Evolutionary conservation across 495 filamentous ascomycete species (phyloP).

Genomic region (Glonium stellatum): DNA sequence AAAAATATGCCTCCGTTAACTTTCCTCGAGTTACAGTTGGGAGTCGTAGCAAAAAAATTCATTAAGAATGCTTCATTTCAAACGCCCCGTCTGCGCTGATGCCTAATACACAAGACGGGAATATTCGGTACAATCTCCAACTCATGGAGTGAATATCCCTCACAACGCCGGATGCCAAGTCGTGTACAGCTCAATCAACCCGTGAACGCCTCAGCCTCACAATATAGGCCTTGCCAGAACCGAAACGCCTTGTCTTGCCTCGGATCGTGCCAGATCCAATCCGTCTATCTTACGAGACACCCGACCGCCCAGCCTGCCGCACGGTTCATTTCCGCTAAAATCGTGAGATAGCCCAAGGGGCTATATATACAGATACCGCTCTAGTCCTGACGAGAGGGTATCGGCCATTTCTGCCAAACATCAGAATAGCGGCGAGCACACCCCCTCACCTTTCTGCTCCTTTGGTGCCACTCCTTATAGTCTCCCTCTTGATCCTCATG

Average conservation of each 20-base stretch:
- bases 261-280: neutral
- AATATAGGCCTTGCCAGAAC: neutral
- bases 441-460: slow-evolving; percentile 11
- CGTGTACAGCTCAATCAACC: neutral
- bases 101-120: neutral
- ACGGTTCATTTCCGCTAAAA: slow-evolving; percentile 4
- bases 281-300: neutral
- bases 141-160: neutral
- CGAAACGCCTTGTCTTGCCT: neutral
- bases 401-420: neutral
- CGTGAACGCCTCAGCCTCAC: neutral
- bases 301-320: neutral
- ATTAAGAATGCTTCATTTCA: neutral
- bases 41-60: too few species aligned
- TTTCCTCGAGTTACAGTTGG: too few species aligned
- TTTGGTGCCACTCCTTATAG: slow-evolving; percentile 12
- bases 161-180: neutral
- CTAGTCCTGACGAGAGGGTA: neutral
- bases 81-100: neutral
- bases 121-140: neutral
- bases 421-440: neutral
- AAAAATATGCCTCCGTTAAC: too few species aligned
- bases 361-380: slow-evolving; percentile 10
- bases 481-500: slow-evolving; percentile 18
- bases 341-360: neutral